Evolutionary conservation across 805 yeast genomes (phyloP).

Genomic region (Kazachstania africana): DNA sequence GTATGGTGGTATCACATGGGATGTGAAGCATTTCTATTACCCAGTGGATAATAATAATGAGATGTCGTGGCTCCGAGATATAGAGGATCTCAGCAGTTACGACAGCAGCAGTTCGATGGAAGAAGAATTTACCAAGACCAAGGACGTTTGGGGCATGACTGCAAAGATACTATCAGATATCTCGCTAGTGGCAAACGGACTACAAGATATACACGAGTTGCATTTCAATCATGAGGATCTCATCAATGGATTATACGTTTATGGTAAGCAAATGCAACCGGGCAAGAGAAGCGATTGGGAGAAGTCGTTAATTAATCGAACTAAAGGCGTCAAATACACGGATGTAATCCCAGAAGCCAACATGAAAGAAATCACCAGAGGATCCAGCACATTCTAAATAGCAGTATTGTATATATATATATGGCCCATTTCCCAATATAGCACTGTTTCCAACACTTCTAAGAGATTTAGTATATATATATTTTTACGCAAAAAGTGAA

Average conservation of each 20-base stretch:
- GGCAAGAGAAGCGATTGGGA: conserved; percentile 44
- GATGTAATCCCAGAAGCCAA: conserved; percentile 28
- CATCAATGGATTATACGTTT: conserved; percentile 42
- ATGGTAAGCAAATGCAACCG: conserved; percentile 42
- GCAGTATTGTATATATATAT: too few species aligned
- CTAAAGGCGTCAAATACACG: conserved; percentile 16
- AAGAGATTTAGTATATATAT: too few species aligned
- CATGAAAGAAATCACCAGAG: conserved; percentile 8
- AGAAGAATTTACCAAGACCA: conserved; percentile 33
- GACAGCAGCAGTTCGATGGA: conserved; percentile 53
- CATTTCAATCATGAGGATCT: conserved; percentile 43
- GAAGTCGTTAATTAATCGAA: conserved; percentile 35
- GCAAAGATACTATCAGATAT: conserved; percentile 69
- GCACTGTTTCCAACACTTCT: too few species aligned
- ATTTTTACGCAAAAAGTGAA: too few species aligned
- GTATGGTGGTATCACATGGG: conserved; percentile 72
- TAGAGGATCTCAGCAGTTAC: conserved; percentile 47
- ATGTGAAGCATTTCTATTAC: conserved; percentile 48
- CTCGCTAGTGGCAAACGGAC: conserved; percentile 45
- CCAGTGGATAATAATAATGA: conserved; percentile 44
- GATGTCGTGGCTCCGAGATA: conserved; percentile 49
- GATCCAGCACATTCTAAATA: background rate
- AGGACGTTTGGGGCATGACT: conserved; percentile 76
- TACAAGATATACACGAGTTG: background rate
- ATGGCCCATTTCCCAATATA: too few species aligned